A percentile compares a stretch with the other conserved stretches of the same genome.
Evolutionary conservation across 352 stramenopile species (phyloP).

Genomic region (Peronospora farinosa): DNA sequence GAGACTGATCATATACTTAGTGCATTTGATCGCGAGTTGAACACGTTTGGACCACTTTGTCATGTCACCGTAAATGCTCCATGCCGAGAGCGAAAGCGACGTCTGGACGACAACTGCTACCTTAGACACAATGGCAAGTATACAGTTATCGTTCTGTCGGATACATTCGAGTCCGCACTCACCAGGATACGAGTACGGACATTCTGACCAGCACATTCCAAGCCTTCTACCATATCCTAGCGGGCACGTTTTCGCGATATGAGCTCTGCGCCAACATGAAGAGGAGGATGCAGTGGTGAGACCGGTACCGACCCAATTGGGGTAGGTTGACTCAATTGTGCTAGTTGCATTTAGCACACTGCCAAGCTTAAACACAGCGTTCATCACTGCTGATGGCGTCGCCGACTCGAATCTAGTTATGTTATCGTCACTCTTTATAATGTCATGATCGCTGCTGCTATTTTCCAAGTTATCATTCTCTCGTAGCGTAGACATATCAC

Average conservation of each 20-base stretch:
- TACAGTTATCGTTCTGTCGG: constrained; percentile 35
- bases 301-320: constrained; percentile 29
- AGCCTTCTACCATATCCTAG: constrained; percentile 23
- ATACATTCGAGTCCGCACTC: constrained; percentile 40
- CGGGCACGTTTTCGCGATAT: constrained; percentile 34
- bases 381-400: constrained; percentile 3
- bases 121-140: constrained; percentile 27
- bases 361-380: constrained; percentile 18
- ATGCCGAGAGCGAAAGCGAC: constrained; percentile 16
- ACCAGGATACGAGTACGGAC: constrained; percentile 39
- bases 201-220: constrained; percentile 35
- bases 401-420: not conserved
- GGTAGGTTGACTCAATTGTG: constrained; percentile 25
- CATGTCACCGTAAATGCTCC: constrained; percentile 29
- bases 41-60: constrained; percentile 16
- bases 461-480: constrained; percentile 8
- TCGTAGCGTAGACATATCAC: not conserved
- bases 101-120: constrained; percentile 26
- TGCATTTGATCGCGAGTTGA: constrained; percentile 33
- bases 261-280: constrained; percentile 35
- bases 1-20: constrained; percentile 33
- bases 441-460: constrained; percentile 3
- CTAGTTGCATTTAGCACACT: constrained; percentile 26
- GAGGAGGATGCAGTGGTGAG: constrained; percentile 8
- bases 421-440: constrained; percentile 2